A percentile compares a stretch with the other conserved stretches of the same genome.
Conservation (phyloP, 768 basidiomycete species). For the Xerocomellus intermedius region DNA sequence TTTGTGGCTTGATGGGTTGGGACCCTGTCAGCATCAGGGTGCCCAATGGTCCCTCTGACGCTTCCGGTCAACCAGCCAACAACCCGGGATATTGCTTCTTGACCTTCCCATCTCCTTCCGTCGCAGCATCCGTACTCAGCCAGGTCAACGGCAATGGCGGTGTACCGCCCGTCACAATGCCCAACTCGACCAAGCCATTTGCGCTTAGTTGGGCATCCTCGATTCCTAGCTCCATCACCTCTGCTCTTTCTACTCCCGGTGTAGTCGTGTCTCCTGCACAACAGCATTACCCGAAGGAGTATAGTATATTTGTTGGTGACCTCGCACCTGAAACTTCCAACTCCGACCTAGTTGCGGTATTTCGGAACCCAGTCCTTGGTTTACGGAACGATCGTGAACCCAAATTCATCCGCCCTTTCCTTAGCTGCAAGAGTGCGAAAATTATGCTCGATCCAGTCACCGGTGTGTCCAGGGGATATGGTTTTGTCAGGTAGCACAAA, state of each 20-base stretch:
- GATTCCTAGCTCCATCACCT: conserved; percentile 35
- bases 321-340: conserved; percentile 91
- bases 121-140: conserved; percentile 67
- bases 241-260: conserved; percentile 30
- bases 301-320: conserved; percentile 93
- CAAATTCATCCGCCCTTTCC: conserved; percentile 84
- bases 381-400: conserved; percentile 84
- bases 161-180: conserved; percentile 63
- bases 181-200: conserved; percentile 82
- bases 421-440: conserved; percentile 93
- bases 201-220: conserved; percentile 74
- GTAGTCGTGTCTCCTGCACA: conserved; percentile 31
- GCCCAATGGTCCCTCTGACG: conserved; percentile 58
- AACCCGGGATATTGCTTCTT: conserved; percentile 89
- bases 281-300: conserved; percentile 77
- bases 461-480: conserved; percentile 87
- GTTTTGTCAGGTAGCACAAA: conserved; percentile 75
- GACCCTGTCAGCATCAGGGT: conserved; percentile 73
- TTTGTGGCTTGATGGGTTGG: conserved; percentile 86
- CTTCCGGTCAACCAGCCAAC: conserved; percentile 65
- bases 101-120: conserved; percentile 71
- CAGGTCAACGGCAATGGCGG: conserved; percentile 54
- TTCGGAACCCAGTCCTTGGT: conserved; percentile 85
- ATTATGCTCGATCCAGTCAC: conserved; percentile 92
- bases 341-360: conserved; percentile 92